These are phyloP conservation scores for Stemphylium lycopersici DNA, from an alignment of 2,329 filamentous ascomycete genomes.

Conservation along the genomic window DNA sequence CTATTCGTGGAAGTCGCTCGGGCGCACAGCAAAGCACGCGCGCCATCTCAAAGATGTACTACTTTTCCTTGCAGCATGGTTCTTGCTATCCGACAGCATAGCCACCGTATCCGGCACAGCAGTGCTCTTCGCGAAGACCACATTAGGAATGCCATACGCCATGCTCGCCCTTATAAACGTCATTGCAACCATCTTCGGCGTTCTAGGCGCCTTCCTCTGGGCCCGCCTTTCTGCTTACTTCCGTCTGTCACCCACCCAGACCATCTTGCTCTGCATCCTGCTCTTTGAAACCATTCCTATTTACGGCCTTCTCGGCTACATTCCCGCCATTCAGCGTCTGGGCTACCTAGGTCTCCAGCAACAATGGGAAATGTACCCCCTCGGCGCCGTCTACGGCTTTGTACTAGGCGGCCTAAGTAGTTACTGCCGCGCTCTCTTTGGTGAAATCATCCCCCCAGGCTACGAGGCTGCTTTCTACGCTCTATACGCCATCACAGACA, in stretches of 20 bases:
- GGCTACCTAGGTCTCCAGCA: slow-evolving; percentile 87
- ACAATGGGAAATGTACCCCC: slow-evolving; percentile 94
- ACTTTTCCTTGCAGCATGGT: slow-evolving; percentile 87
- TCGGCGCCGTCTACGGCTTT: slow-evolving; percentile 89
- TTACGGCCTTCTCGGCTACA: slow-evolving; percentile 86
- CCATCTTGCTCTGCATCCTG: slow-evolving; percentile 87
- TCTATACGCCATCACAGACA: slow-evolving; percentile 96
- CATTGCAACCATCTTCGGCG: slow-evolving; percentile 82
- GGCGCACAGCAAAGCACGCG: slow-evolving; percentile 77
- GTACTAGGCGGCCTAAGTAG: slow-evolving; percentile 91
- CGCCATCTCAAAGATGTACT: slow-evolving; percentile 74
- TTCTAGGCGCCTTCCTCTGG: slow-evolving; percentile 90
- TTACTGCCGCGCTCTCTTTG: slow-evolving; percentile 91
- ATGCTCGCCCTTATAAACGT: slow-evolving; percentile 92
- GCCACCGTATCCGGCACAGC: slow-evolving; percentile 94
- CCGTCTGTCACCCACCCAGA: slow-evolving; percentile 77
- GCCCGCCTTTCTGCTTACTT: slow-evolving; percentile 74
- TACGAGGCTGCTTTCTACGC: slow-evolving; percentile 97
- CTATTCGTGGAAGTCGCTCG: slow-evolving; percentile 87
- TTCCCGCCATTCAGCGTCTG: slow-evolving; percentile 76
- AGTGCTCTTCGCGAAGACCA: slow-evolving; percentile 93
- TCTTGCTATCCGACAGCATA: slow-evolving; percentile 90
- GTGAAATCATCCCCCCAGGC: slow-evolving; percentile 90
- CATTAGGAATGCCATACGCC: slow-evolving; percentile 86
- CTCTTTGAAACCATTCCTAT: slow-evolving; percentile 92